phyloP scores from a whole-genome alignment of 306 rosid species.

The Quercus bicolor region DNA sequence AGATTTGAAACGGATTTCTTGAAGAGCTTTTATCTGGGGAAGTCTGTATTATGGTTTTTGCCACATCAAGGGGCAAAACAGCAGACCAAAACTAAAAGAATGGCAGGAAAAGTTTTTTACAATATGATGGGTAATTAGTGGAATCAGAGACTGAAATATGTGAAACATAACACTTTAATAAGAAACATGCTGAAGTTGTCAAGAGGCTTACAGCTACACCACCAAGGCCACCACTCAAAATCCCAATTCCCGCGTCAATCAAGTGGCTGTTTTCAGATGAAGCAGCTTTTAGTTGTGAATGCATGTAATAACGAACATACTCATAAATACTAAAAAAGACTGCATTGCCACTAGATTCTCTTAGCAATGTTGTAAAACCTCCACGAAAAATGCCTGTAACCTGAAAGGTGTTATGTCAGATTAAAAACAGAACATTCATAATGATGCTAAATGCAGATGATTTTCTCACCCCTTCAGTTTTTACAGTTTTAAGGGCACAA shows the following conservation, averaged over 20 bases:
- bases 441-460: slow-evolving; percentile 19
- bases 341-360: slow-evolving; percentile 74
- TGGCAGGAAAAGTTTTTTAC: slow-evolving; percentile 8
- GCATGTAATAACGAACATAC: slow-evolving; percentile 70
- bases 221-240: slow-evolving; percentile 77
- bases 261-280: slow-evolving; percentile 47
- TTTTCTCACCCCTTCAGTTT: slow-evolving; percentile 78
- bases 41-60: slow-evolving; percentile 91
- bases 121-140: background rate
- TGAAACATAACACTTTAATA: background rate
- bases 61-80: slow-evolving; percentile 90
- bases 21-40: slow-evolving; percentile 45
- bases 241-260: slow-evolving; percentile 80
- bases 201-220: slow-evolving; percentile 72
- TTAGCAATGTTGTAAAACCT: slow-evolving; percentile 64
- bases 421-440: slow-evolving; percentile 25
- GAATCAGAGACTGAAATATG: background rate
- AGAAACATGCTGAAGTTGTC: slow-evolving; percentile 17
- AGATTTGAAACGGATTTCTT: slow-evolving; percentile 68
- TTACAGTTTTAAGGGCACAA: slow-evolving; percentile 59
- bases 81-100: slow-evolving; percentile 79
- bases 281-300: slow-evolving; percentile 49
- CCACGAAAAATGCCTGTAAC: slow-evolving; percentile 81
- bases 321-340: slow-evolving; percentile 71
- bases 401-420: slow-evolving; percentile 59